Evolutionary conservation across 371 early-diverging fungal genomes (phyloP).

Genomic region (Rhizomucor pusillus): DNA sequence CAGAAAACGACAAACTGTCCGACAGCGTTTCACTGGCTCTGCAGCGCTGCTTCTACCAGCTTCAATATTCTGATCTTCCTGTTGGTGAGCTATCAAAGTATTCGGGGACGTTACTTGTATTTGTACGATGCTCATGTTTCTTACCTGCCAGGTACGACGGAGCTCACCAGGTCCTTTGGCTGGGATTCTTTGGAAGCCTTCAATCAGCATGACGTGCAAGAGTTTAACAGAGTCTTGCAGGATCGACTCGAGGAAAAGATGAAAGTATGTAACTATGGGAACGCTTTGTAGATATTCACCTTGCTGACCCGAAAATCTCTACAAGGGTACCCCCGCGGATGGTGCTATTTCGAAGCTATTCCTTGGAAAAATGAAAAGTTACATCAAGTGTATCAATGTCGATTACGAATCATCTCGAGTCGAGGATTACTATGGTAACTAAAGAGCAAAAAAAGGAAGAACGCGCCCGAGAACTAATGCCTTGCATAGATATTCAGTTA

Average conservation of each 20-base stretch:
- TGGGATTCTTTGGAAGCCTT: slow-evolving; percentile 95
- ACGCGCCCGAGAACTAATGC: too few species aligned
- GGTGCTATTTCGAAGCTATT: slow-evolving; percentile 92
- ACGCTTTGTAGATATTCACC: not conserved
- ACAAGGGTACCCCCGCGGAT: slow-evolving; percentile 72
- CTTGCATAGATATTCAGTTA: slow-evolving; percentile 82
- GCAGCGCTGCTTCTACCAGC: slow-evolving; percentile 92
- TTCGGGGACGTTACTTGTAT: slow-evolving; percentile 6
- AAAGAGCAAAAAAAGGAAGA: too few species aligned
- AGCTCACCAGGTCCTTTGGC: slow-evolving; percentile 94
- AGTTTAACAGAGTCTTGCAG: slow-evolving; percentile 93
- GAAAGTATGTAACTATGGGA: slow-evolving; percentile 34
- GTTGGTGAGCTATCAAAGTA: slow-evolving; percentile 46
- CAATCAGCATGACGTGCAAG: slow-evolving; percentile 97
- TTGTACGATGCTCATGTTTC: slow-evolving; percentile 2
- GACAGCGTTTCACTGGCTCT: slow-evolving; percentile 87
- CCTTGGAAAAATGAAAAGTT: slow-evolving; percentile 94
- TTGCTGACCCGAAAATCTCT: not conserved
- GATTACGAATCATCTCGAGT: slow-evolving; percentile 90
- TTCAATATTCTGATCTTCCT: slow-evolving; percentile 68
- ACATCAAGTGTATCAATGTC: slow-evolving; percentile 90
- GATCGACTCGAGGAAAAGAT: slow-evolving; percentile 94
- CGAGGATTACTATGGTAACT: slow-evolving; percentile 61
- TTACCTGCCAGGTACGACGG: slow-evolving; percentile 67
- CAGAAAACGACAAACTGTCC: slow-evolving; percentile 79